Evolutionary conservation across 176 grass and related monocot genomes (phyloP), one percentile per base, ranked within the genome.

Genomic region (Puccinellia tenuiflora): DNA sequence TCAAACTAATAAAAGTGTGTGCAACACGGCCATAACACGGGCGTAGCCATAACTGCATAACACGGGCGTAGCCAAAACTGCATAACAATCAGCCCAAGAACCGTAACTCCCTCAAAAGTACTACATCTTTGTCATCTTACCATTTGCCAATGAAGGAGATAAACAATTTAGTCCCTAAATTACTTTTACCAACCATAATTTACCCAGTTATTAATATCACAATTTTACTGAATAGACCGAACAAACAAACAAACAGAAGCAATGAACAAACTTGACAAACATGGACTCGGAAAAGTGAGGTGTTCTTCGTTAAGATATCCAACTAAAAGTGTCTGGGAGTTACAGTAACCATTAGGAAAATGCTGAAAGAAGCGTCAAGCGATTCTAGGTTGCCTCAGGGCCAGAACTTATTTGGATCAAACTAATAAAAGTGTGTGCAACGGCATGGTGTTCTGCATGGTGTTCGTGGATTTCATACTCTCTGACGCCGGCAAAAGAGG

Each of bases 401-500:
- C 21, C 7, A 65, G 28, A 59, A 59, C 76, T 80, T 85, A 81
- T 89, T 84, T 24, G 61, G 24, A 62, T 61, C 29, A 20, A 12
- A 21, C 20, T 3, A 37, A 76, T 16, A 42, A 18, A 64, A 46
- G 46, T 1, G 67, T 2, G 42, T 31, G 43, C 30, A 34, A 18
- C 0, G 1, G 20, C 9, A n/a, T n/a, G n/a, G n/a, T n/a, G n/a
- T n/a, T n/a, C n/a, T n/a, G n/a, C n/a, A n/a, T n/a, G n/a, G n/a
- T n/a, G 40, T 12, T 24, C 6, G 6, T 24, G 16, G 17, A 45
- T 31, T 79, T 31, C 24, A 25, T 16, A 24, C 54, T 28, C 54
- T 48, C 29, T 62, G n/a, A 50, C 54, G 40, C 53, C 55, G 22
- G 55, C 55, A 11, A 1, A 12, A 12, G 21, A 57, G 55, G 55